phyloP scores from a whole-genome alignment of 495 filamentous ascomycete species.

The Letharia columbiana region DNA sequence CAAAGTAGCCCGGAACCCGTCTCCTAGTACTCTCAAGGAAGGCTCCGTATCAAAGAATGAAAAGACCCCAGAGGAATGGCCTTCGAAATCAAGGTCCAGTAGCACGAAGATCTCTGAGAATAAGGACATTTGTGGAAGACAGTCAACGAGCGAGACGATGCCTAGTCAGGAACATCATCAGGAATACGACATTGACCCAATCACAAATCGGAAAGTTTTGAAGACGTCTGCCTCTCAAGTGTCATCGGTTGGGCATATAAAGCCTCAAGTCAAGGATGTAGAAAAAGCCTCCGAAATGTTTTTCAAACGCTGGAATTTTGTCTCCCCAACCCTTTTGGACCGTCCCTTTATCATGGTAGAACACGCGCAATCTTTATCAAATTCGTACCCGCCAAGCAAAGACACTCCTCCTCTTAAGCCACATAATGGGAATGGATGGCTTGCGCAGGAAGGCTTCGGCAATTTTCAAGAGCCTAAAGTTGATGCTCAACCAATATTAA shows the following conservation, averaged over 20 bases:
- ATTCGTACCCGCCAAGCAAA: not conserved
- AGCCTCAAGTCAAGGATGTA: conserved; percentile 1
- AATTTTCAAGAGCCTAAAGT: not conserved
- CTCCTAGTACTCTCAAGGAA: not conserved
- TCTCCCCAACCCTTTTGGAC: not conserved
- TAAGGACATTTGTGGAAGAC: not conserved
- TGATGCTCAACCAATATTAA: not conserved
- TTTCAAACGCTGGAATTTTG: conserved; percentile 28
- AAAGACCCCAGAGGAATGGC: not conserved
- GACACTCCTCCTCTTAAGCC: not conserved
- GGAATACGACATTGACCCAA: conserved; percentile 51
- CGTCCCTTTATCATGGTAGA: not conserved
- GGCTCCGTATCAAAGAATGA: not conserved
- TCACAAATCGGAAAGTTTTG: conserved; percentile 50
- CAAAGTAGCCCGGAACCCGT: not conserved
- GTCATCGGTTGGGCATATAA: not conserved
- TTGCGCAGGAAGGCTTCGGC: conserved; percentile 26
- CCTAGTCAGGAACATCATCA: not conserved
- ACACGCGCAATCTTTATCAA: not conserved
- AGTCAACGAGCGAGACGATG: not conserved
- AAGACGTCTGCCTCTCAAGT: conserved; percentile 16
- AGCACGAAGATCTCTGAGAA: not conserved
- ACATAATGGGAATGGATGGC: conserved; percentile 16
- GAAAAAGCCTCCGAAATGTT: conserved; percentile 26
- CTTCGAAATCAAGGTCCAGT: not conserved